Evolutionary conservation across 2,329 filamentous ascomycete genomes (phyloP), one percentile per base, ranked within the genome.

Genomic region (Hypocrella siamensis): DNA sequence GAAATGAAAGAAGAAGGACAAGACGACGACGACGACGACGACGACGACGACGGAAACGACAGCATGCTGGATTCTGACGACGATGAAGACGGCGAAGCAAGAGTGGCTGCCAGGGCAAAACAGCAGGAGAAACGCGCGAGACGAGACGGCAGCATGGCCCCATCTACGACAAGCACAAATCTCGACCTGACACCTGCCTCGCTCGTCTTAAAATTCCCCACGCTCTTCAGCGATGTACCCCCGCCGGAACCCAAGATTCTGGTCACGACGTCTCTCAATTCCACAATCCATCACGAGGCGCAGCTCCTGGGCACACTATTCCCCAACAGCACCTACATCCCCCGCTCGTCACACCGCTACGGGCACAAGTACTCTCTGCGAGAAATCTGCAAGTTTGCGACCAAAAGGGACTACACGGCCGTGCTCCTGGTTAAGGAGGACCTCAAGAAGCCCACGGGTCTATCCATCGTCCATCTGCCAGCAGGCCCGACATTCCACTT

Each of bases 401-500:
- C 72, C 11, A 84, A 88, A 46, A 70, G 84, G 28, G 74, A 79
- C 26, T 96, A 82, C 58, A 93, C 85, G 0, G 71, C 84, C 17
- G 65, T 98, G 3, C 60, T 94, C 2, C 72, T 98, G 12, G 61
- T 94, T 12, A 83, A 85, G 48, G 86, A 98, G 56, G 85, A 94
- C 50, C 70, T 75, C 42, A 98, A 98, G 60, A 75, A 70, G 46
- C 80, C 85, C 0, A 76, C 75, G 11, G 85, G 83, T 0, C 56
- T 96, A 17, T 85, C 85, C 19, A 70, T 96, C 12, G 75, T 93
- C 4, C 80, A 92, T 48, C 63, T 96, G 2, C 85, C 90, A 1
- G 51, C 67, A 0, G 88, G 90, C 0, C 88, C 90, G 2, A 93
- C 88, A 29, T 90, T 94, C 52, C 86, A 93, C 51, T 96, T 96